These are phyloP conservation scores for Dictyostelium discoideum DNA, from an alignment of 78 protist genomes.

Conservation along the genomic window DNA sequence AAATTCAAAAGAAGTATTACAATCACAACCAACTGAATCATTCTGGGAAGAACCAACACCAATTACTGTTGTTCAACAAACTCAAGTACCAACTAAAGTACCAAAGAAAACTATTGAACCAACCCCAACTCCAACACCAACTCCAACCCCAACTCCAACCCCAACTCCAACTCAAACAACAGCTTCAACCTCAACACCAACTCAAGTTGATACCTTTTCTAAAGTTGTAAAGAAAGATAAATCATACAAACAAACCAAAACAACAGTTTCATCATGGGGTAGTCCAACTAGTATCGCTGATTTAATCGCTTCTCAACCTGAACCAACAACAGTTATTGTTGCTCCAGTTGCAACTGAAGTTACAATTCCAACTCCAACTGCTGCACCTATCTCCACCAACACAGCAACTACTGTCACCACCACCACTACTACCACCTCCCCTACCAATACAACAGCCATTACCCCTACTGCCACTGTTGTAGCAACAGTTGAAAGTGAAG, in stretches of 20 bases:
- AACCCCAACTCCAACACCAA: neutral
- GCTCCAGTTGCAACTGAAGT: neutral
- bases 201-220: neutral
- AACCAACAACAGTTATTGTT: neutral
- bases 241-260: neutral
- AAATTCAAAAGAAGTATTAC: neutral
- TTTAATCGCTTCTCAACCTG: neutral
- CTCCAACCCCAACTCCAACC: neutral
- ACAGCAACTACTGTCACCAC: neutral
- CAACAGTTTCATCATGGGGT: neutral
- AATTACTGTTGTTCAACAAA: neutral
- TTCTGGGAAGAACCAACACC: conserved; percentile 36
- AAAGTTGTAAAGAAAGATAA: conserved; percentile 11
- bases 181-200: neutral
- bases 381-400: neutral
- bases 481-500: neutral
- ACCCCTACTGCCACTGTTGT: neutral
- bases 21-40: neutral
- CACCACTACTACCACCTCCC: neutral
- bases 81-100: neutral
- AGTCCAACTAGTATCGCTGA: neutral
- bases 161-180: neutral
- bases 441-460: neutral
- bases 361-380: neutral
- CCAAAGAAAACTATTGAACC: neutral